Evolutionary conservation across 179 eudicot species (phyloP).

Genomic region (Heliamphora pulchella): DNA sequence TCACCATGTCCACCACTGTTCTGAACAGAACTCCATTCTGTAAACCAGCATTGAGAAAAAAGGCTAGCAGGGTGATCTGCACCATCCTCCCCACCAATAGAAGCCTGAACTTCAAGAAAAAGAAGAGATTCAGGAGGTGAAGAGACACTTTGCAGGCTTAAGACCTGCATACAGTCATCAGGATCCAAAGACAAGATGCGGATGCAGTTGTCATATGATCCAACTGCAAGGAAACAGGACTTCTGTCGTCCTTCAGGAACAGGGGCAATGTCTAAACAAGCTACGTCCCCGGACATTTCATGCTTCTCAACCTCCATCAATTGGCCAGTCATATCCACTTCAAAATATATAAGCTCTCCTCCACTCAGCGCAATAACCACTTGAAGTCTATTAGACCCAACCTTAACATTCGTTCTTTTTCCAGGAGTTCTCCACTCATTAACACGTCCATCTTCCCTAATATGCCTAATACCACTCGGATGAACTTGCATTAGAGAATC

Average conservation of each 20-base stretch:
- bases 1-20: conserved; percentile 97
- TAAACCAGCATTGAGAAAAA: conserved; percentile 87
- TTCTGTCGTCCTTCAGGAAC: conserved; percentile 97
- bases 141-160: conserved; percentile 92
- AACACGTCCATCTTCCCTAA: conserved; percentile 95
- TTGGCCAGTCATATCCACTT: conserved; percentile 91
- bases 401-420: conserved; percentile 92
- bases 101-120: conserved; percentile 94
- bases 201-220: conserved; percentile 90
- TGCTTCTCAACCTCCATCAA: conserved; percentile 90
- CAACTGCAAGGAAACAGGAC: conserved; percentile 95
- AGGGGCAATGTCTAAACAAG: conserved; percentile 98
- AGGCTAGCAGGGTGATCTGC: conserved; percentile 99
- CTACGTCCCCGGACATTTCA: conserved; percentile 98
- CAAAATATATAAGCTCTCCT: conserved; percentile 95
- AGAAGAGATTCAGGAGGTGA: conserved; percentile 93
- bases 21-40: conserved; percentile 91
- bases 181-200: conserved; percentile 91
- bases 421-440: conserved; percentile 99
- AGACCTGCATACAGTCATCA: conserved; percentile 91
- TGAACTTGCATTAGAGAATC: conserved; percentile 98
- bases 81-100: conserved; percentile 95
- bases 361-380: conserved; percentile 95
- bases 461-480: conserved; percentile 96
- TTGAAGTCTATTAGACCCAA: conserved; percentile 89